Evolutionary conservation across 2,329 filamentous ascomycete genomes (phyloP).

Genomic region (Aspergillus candidus): DNA sequence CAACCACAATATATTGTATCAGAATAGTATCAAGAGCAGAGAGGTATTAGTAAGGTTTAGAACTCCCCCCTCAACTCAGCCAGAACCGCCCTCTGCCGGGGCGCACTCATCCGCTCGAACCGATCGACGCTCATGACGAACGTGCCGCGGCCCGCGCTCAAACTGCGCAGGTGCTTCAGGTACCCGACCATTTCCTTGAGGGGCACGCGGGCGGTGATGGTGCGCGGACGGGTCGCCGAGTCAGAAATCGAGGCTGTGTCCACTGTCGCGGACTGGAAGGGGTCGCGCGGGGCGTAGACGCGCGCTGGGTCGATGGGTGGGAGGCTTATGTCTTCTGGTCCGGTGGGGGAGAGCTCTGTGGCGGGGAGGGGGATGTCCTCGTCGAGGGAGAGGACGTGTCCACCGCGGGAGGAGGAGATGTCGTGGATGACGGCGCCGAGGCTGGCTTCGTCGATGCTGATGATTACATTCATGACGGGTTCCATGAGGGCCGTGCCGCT

Average conservation of each 20-base stretch:
- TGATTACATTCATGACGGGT: slow-evolving; percentile 85
- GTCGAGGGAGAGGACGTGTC: slow-evolving; percentile 66
- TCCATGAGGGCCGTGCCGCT: slow-evolving; percentile 67
- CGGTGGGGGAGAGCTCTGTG: slow-evolving; percentile 18
- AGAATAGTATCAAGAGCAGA: neutral
- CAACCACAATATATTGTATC: neutral
- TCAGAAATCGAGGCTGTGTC: slow-evolving; percentile 16
- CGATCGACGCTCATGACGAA: slow-evolving; percentile 69
- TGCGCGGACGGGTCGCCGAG: slow-evolving; percentile 44
- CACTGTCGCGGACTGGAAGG: slow-evolving; percentile 49
- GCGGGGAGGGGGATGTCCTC: slow-evolving; percentile 36
- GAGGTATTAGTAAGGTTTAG: too few species aligned
- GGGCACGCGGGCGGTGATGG: slow-evolving; percentile 80
- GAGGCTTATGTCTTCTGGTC: slow-evolving; percentile 26
- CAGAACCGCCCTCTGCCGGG: slow-evolving; percentile 54
- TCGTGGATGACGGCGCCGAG: slow-evolving; percentile 81
- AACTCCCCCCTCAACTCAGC: slow-evolving; percentile 38
- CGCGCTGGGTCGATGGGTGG: slow-evolving; percentile 59
- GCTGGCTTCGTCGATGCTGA: slow-evolving; percentile 74
- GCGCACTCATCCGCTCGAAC: slow-evolving; percentile 61
- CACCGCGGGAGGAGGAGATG: slow-evolving; percentile 65
- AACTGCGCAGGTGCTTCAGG: slow-evolving; percentile 75
- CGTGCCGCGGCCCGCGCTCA: slow-evolving; percentile 77
- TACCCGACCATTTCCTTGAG: slow-evolving; percentile 97
- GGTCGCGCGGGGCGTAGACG: slow-evolving; percentile 85